Evolutionary conservation across 2,329 filamentous ascomycete genomes (phyloP), one percentile per base, ranked within the genome.

Genomic region (Penicillium polonicum): DNA sequence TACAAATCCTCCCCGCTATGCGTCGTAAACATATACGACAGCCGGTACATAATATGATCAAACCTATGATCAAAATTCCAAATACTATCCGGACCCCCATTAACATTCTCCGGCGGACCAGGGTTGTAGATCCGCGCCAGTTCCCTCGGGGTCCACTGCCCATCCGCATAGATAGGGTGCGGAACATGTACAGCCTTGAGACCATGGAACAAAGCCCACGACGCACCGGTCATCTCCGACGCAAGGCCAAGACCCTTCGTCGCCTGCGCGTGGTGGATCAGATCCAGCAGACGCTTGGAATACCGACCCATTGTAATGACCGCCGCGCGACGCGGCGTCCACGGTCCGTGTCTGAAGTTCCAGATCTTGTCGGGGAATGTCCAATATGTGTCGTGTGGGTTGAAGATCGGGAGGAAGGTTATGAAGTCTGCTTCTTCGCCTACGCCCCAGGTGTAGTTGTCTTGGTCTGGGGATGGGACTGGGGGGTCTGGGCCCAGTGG

Each of bases 211-310:
- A 92, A 78, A 0, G 88, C 88, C 69, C 86, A 82, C 0, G 82
- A 84, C 0, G 87, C 82, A 2, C 88, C 88, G 75, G 88, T 91
- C 89, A 92, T 92, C 73, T 92, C 89, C 27, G 83, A 85, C 71
- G 59, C 67, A 90, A 92, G 87, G 88, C 91, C 72, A 80, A 86
- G 72, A 87, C 89, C 61, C 85, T 85, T 65, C 84, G 79, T 29
- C 82, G 80, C 73, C 80, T 86, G 45, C 68, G 91, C 88, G 63
- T 89, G 83, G 73, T 92, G 89, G 88, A 92, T 92, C 13, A 67
- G 25, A 39, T 63, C 59, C 1, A 67, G 57, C 2, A 67, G 41
- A 10, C 63, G 63, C 5, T 59, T 59, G 0, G 65, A 67, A 36
- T 65, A 65, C 23, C 65, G 60, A 3, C 61, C 63, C 63, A 67